Base-by-base conservation (phyloP, 176 grass and related monocot genomes). In the Themeda triandra region DNA sequence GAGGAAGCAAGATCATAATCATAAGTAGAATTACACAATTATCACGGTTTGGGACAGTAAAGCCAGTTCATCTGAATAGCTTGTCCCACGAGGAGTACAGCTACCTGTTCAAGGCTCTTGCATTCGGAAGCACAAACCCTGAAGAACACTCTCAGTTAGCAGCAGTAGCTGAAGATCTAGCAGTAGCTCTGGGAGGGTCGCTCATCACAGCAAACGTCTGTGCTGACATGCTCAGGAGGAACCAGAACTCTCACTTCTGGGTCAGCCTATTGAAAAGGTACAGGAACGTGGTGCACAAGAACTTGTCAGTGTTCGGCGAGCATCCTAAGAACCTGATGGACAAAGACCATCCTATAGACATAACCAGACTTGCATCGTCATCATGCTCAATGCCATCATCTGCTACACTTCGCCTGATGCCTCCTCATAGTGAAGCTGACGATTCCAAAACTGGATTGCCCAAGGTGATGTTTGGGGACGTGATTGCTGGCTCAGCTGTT, bases 1-100 rank as follows among this genome's bases (percentile, higher is more conserved):
- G 8, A 71, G 80, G 86, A 78, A 78, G 86, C 53, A 88, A 83
- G 73, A 78, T 88, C 65, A 51, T 83, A 53, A 51, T 83, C 42
- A 19, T 84, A 67, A 80, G 58, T 23, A 84, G 46, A 45, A 54
- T 45, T 10, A 5, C 18, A 6, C 58, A 11, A 5, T 1, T 84
- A 9, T 39, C 81, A 1, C 49, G 80, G 53, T 63, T 88, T 4
- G 72, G 79, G 10, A 87, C 86, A 1, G 51, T 71, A 39, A 71
- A 68, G n/a, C 65, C 73, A 9, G 4, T 88, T 15, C 18, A 5
- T 29, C 11, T 88, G 1, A 83, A 70, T 6, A 46, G 35, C 17
- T 84, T 84, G 15, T 48, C 76, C 1, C 14, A 2, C 2, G 82
- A 75, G 58, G 87, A 84, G 59, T 89, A 69, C 4, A 80, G 45